phyloP scores from a whole-genome alignment of 192 early-diverging fungal genomes.

The Podochytrium sp. region DNA sequence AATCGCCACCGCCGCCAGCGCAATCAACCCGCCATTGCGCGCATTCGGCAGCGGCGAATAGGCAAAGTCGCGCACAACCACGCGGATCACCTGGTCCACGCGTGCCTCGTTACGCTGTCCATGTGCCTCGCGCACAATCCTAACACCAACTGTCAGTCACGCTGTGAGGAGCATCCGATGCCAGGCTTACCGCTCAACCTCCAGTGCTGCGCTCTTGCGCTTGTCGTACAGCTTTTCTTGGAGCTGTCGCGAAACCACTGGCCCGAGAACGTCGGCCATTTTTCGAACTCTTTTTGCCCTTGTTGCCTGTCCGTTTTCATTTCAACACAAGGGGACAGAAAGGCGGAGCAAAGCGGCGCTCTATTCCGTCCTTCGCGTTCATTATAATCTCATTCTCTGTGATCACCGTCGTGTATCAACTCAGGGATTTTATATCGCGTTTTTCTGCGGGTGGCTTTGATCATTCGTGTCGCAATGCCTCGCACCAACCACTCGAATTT shows the following conservation, averaged over 20 bases:
- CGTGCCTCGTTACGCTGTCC: conserved; percentile 39
- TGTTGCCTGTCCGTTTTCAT: no score
- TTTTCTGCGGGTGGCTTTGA: no score
- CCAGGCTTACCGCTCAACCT: conserved; percentile 76
- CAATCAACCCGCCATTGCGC: conserved; percentile 93
- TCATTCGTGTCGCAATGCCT: no score
- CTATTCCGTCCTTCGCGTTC: no score
- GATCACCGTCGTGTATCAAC: no score
- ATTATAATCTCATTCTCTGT: no score
- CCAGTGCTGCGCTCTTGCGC: conserved; percentile 87
- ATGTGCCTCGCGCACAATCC: conserved; percentile 43
- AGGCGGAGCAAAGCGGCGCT: no score
- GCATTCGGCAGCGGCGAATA: conserved; percentile 85
- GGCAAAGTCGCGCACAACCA: conserved; percentile 85
- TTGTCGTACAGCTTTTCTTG: conserved; percentile 91
- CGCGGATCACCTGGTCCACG: conserved; percentile 74
- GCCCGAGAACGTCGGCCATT: conserved; percentile 22
- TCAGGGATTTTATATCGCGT: no score
- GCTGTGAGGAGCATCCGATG: not conserved
- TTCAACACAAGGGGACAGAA: no score
- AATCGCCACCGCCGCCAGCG: conserved; percentile 70
- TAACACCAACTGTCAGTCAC: not conserved
- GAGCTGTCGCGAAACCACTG: not conserved
- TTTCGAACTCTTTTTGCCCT: no score
- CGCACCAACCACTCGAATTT: no score